A percentile compares a stretch with the other conserved stretches of the same genome.
phyloP scores from a whole-genome alignment of 2,329 filamentous ascomycete species.

The Botrytis porri region DNA sequence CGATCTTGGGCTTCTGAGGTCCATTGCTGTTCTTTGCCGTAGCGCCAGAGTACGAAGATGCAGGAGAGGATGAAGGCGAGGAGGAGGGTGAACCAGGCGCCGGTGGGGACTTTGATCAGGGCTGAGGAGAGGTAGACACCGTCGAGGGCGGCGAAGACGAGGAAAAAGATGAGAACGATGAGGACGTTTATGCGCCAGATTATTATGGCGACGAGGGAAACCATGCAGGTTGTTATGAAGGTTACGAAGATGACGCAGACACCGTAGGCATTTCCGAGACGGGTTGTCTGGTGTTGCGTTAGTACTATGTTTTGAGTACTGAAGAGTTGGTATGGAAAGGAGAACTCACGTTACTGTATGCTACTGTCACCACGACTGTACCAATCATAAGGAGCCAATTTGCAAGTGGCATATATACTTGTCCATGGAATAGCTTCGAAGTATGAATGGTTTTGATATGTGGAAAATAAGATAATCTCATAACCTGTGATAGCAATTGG shows the following conservation, averaged over 20 bases:
- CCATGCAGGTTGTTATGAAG: conserved; percentile 74
- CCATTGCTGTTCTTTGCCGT: conserved; percentile 77
- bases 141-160: conserved; percentile 64
- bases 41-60: conserved; percentile 73
- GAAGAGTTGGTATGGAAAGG: background rate
- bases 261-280: conserved; percentile 71
- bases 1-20: conserved; percentile 62
- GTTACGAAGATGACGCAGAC: conserved; percentile 79
- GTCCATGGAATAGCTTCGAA: conserved; percentile 66
- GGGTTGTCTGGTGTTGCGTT: conserved; percentile 52
- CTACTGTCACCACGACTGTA: conserved; percentile 68
- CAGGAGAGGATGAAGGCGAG: conserved; percentile 60
- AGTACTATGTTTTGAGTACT: background rate
- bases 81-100: conserved; percentile 74
- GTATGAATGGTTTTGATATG: conserved; percentile 73
- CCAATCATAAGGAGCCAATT: conserved; percentile 78
- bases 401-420: conserved; percentile 71
- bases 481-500: conserved; percentile 65
- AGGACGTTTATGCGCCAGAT: conserved; percentile 65
- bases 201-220: conserved; percentile 67
- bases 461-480: conserved; percentile 68
- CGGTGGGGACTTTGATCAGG: conserved; percentile 69
- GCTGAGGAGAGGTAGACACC: conserved; percentile 67
- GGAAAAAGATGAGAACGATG: conserved; percentile 59
- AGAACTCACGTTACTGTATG: conserved; percentile 63